phyloP scores from a whole-genome alignment of 768 basidiomycete species.

The Russula brevipes region DNA sequence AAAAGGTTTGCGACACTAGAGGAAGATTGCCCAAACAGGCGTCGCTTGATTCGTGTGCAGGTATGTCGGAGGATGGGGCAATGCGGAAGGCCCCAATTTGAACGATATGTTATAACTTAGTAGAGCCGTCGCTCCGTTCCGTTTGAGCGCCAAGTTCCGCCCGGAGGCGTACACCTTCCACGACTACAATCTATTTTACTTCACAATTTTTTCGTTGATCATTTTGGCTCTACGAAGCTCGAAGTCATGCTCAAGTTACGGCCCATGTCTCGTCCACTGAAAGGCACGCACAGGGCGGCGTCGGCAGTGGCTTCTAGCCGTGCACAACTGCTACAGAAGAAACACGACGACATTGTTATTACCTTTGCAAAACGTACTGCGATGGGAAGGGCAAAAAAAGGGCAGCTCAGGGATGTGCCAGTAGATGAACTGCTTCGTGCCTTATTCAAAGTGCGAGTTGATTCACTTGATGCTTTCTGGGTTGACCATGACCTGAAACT shows the following conservation, averaged over 20 bases:
- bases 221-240: neutral
- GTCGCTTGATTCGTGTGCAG: too few species aligned
- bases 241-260: neutral
- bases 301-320: slow-evolving; percentile 33
- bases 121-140: neutral
- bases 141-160: slow-evolving; percentile 7
- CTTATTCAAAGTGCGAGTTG: slow-evolving; percentile 61
- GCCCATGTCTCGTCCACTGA: neutral
- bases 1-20: too few species aligned
- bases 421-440: slow-evolving; percentile 84
- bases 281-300: slow-evolving; percentile 5
- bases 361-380: slow-evolving; percentile 88
- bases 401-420: slow-evolving; percentile 81
- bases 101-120: too few species aligned
- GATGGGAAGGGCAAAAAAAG: slow-evolving; percentile 84
- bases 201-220: too few species aligned
- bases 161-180: neutral
- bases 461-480: too few species aligned
- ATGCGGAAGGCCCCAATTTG: too few species aligned
- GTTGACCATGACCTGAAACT: neutral
- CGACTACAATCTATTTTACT: neutral
- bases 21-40: too few species aligned
- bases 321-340: slow-evolving; percentile 57
- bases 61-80: too few species aligned
- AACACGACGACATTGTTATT: slow-evolving; percentile 81